Evolutionary conservation across 495 filamentous ascomycete genomes (phyloP), one percentile per base, ranked within the genome.

Genomic region (Letharia columbiana): DNA sequence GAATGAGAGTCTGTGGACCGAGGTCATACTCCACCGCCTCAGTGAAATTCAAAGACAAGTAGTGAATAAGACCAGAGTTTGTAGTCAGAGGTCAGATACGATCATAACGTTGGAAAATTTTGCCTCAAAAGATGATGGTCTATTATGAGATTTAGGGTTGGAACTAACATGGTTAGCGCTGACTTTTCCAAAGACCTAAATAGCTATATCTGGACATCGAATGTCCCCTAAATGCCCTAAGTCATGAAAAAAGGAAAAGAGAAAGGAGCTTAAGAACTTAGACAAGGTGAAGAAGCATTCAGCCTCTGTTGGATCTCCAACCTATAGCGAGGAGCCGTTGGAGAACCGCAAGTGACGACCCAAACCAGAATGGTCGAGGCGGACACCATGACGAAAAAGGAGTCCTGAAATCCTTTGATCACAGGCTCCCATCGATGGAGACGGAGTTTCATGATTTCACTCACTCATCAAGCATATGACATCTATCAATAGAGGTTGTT

Each of bases 31-130:
- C 41, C 63, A 41, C 39, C 39, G 63, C 52, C 54, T n/a, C 31
- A 47, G 45, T 45, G 39, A 6, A 10, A 13, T 35, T 33, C 31
- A 28, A 23, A 39, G 3, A 47, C 12, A 28, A 35, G 44, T 28
- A 23, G 13, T 33, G 47, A 64, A 64, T 57, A 33, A 40, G 23
- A 8, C 1, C 42, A 37, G 17, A 44, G 41, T 45, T 23, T n/a
- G 40, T 65, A 59, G 63, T 65, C 63, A 59, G 63, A 65, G 47
- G 63, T 65, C 63, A 59, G 63, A 65, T 59, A n/a, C 50, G 54
- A 37, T 37, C 7, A 20, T 12, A 31, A 64, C 3, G 3, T 56
- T 11, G 47, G 37, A 42, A 33, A 62, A 37, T 42, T 37, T 10
- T 5, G 40, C 17, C 5, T 42, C 31, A 33, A 11, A 49, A 33